These are phyloP conservation scores for Fraxinus pennsylvanica DNA, from an alignment of 257 asterid species.

Conservation along the genomic window DNA sequence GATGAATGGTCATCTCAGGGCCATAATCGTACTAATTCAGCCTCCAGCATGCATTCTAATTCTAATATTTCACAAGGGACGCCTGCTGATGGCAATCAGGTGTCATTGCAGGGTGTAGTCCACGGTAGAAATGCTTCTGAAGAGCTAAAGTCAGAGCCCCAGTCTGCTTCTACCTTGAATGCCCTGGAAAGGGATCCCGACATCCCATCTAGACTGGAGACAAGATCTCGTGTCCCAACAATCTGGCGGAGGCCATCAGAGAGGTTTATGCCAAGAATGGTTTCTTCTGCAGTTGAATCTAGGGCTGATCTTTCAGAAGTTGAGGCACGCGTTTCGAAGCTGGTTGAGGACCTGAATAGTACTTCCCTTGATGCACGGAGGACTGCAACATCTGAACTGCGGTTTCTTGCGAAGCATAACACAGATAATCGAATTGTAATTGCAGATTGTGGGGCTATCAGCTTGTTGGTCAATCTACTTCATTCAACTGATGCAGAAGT, in stretches of 20 bases:
- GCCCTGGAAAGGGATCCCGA: slow-evolving; percentile 52
- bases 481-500: slow-evolving; percentile 51
- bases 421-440: slow-evolving; percentile 76
- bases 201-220: slow-evolving; percentile 52
- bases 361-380: slow-evolving; percentile 55
- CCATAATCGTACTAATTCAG: slow-evolving; percentile 63
- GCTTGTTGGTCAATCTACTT: slow-evolving; percentile 59
- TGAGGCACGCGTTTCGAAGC: slow-evolving; percentile 58
- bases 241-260: slow-evolving; percentile 79
- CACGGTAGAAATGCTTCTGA: slow-evolving; percentile 63
- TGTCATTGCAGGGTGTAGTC: slow-evolving; percentile 44
- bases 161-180: slow-evolving; percentile 42
- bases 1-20: slow-evolving; percentile 49
- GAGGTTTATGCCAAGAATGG: slow-evolving; percentile 57
- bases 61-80: slow-evolving; percentile 60
- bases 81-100: slow-evolving; percentile 54
- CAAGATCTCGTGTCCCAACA: slow-evolving; percentile 63
- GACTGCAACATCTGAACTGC: slow-evolving; percentile 61
- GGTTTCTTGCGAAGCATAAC: slow-evolving; percentile 75
- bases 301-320: slow-evolving; percentile 76
- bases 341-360: slow-evolving; percentile 66
- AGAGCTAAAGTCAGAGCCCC: slow-evolving; percentile 58
- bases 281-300: slow-evolving; percentile 60
- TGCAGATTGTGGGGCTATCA: slow-evolving; percentile 64
- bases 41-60: slow-evolving; percentile 59